Percentiles rank a stretch among this genome's conserved stretches.
These are phyloP conservation scores for Hippophae tibetana DNA, from an alignment of 306 rosid genomes.

Conservation along the genomic window DNA sequence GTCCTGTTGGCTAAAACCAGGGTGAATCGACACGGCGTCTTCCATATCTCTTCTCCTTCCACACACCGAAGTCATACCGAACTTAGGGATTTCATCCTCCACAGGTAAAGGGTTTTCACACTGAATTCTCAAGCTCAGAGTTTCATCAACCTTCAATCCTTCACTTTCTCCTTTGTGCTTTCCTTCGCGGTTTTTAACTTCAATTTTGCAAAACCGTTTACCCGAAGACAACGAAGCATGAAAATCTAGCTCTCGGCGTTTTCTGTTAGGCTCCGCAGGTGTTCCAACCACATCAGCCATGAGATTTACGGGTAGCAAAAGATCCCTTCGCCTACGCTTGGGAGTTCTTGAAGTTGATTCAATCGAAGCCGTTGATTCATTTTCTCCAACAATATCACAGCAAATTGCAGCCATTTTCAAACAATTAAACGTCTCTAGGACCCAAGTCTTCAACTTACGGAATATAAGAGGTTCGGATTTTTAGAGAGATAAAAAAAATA, in stretches of 20 bases:
- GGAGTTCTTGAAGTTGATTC: constrained; percentile 32
- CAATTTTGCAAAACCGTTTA: neutral
- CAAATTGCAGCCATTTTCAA: constrained; percentile 66
- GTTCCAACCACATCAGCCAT: constrained; percentile 35
- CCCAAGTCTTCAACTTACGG: no score
- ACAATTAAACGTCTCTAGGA: neutral
- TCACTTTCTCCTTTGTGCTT: neutral
- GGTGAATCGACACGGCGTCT: constrained; percentile 58
- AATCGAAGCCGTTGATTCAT: constrained; percentile 39
- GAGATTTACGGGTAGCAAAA: constrained; percentile 27
- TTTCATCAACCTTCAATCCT: neutral
- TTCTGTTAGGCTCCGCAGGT: constrained; percentile 18
- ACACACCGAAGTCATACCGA: constrained; percentile 70
- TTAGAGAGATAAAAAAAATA: no score
- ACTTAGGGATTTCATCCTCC: constrained; percentile 21
- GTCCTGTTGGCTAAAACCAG: constrained; percentile 14
- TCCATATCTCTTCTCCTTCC: constrained; percentile 95
- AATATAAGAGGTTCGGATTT: no score
- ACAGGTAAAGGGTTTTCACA: constrained; percentile 2
- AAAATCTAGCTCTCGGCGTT: constrained; percentile 43
- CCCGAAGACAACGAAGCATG: neutral
- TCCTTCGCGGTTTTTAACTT: constrained; percentile 15
- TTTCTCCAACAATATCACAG: constrained; percentile 65
- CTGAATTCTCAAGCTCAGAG: neutral
- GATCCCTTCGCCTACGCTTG: constrained; percentile 36